A percentile compares a stretch with the other conserved stretches of the same genome.
Evolutionary conservation across 2,329 filamentous ascomycete genomes (phyloP).

Genomic region (Drechslerella dactyloides): DNA sequence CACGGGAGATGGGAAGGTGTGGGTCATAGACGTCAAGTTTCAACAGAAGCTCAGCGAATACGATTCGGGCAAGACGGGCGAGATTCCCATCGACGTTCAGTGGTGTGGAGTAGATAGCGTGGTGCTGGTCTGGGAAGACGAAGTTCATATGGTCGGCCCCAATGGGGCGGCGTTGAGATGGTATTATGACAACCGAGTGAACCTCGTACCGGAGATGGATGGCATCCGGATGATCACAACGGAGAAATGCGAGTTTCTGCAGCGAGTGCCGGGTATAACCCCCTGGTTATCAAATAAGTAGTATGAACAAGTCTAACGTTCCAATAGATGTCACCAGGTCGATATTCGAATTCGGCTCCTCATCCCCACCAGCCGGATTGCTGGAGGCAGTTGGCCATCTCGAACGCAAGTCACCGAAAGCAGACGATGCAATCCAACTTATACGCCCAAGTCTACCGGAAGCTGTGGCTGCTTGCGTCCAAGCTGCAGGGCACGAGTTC

Average conservation of each 20-base stretch:
- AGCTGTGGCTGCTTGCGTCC: constrained; percentile 91
- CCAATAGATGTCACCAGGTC: constrained; percentile 75
- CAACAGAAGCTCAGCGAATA: constrained; percentile 91
- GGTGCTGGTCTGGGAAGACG: constrained; percentile 95
- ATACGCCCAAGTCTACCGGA: constrained; percentile 87
- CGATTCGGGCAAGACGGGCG: constrained; percentile 73
- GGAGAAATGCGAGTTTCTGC: constrained; percentile 95
- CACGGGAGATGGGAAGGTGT: constrained; percentile 80
- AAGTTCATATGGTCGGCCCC: constrained; percentile 90
- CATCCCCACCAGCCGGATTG: constrained; percentile 87
- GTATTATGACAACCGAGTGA: constrained; percentile 89
- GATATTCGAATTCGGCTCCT: constrained; percentile 86
- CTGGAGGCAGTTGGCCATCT: constrained; percentile 90
- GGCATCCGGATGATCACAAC: constrained; percentile 90
- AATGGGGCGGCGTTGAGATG: constrained; percentile 77
- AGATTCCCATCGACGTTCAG: constrained; percentile 85
- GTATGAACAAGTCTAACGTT: constrained; percentile 12
- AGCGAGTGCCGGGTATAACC: constrained; percentile 74
- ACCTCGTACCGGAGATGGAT: constrained; percentile 84
- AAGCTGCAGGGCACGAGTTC: constrained; percentile 90
- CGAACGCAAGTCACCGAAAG: constrained; percentile 92
- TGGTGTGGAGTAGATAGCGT: constrained; percentile 98
- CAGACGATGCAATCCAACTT: constrained; percentile 95
- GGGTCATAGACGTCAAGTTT: constrained; percentile 94
- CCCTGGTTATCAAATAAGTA: constrained; percentile 21